phyloP scores from a whole-genome alignment of 2,329 filamentous ascomycete species.

The Trichoderma sp. region DNA sequence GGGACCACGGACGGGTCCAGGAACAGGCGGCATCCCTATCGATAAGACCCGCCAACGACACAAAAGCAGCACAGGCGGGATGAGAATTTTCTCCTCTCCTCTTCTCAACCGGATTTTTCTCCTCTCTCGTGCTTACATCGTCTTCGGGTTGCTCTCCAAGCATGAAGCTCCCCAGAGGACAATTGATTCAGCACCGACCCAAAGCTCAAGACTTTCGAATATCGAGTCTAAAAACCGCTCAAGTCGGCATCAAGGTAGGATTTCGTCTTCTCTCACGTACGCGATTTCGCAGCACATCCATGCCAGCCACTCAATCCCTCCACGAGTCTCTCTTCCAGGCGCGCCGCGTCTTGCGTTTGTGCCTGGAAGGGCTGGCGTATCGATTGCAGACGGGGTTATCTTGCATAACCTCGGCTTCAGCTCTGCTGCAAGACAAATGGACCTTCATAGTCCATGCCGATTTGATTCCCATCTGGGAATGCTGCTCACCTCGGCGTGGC shows the following conservation, averaged over 20 bases:
- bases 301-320: conserved; percentile 13
- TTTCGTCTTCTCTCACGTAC: background rate
- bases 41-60: background rate
- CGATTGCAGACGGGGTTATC: conserved; percentile 2
- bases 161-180: background rate
- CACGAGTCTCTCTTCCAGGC: conserved; percentile 39
- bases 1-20: too few species aligned
- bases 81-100: background rate
- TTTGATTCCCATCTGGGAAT: conserved; percentile 26
- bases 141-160: background rate
- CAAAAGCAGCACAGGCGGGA: background rate
- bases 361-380: conserved; percentile 36
- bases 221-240: background rate
- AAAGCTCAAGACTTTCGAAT: background rate
- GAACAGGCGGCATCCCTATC: background rate
- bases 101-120: background rate
- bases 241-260: background rate
- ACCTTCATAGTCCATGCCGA: conserved; percentile 55
- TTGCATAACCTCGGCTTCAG: conserved; percentile 17
- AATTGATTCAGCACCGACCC: background rate
- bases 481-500: conserved; percentile 46
- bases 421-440: conserved; percentile 44
- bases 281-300: conserved; percentile 12
- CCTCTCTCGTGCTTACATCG: background rate
- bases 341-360: conserved; percentile 36